phyloP scores from a whole-genome alignment of 257 asterid genomes.

The Scutellaria barbata region DNA sequence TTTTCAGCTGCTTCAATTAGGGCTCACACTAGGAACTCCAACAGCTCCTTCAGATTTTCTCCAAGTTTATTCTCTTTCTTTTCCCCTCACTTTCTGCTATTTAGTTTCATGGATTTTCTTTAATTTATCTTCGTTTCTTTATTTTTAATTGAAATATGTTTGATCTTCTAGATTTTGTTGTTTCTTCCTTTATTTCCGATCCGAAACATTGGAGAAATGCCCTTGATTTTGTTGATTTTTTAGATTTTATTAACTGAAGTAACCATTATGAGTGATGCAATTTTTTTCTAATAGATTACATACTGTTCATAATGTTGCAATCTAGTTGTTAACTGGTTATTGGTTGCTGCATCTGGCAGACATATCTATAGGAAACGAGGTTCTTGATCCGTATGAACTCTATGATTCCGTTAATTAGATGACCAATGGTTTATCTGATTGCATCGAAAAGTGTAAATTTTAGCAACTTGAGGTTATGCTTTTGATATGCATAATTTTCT shows the following conservation, averaged over 20 bases:
- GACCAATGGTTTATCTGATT: not conserved
- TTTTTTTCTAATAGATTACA: no score
- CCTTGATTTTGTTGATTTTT: not conserved
- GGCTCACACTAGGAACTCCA: conserved; percentile 49
- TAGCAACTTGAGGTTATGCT: not conserved
- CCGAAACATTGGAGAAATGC: not conserved
- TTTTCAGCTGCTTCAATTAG: conserved; percentile 59
- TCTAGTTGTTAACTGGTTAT: not conserved
- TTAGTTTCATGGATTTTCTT: not conserved
- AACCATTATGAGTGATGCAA: no score
- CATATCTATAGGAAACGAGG: no score
- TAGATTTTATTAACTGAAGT: not conserved
- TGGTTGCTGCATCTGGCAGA: no score
- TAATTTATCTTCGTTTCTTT: not conserved
- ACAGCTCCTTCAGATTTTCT: conserved; percentile 32
- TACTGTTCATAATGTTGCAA: no score
- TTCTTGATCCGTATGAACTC: no score
- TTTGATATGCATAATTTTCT: not conserved
- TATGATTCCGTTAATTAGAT: not conserved
- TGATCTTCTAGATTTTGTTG: not conserved
- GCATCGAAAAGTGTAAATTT: not conserved
- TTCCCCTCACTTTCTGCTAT: conserved; percentile 2
- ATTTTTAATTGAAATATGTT: not conserved
- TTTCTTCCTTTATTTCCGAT: not conserved
- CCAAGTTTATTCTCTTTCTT: conserved; percentile 41